Conservation (phyloP, 2,329 filamentous ascomycete genomes). For the Alternaria postmessia region DNA sequence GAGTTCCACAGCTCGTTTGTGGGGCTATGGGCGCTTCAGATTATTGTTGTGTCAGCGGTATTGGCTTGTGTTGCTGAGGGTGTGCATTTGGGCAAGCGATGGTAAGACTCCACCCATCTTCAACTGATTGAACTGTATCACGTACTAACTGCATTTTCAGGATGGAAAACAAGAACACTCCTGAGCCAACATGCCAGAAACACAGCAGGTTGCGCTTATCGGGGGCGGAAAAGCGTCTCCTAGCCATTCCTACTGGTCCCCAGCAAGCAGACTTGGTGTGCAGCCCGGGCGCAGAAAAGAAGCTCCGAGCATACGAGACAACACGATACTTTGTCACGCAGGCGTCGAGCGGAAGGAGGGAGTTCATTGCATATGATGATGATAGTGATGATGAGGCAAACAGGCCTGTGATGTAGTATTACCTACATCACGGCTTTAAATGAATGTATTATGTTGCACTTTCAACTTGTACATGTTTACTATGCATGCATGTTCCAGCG, state of each 20-base stretch:
- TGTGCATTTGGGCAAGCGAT: constrained; percentile 29
- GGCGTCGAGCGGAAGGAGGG: constrained; percentile 24
- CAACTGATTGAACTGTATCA: not conserved
- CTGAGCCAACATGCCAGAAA: not conserved
- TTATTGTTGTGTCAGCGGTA: constrained; percentile 38
- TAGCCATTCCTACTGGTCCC: constrained; percentile 21
- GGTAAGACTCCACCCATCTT: constrained; percentile 20
- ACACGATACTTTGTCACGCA: constrained; percentile 27
- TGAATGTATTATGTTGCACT: constrained; percentile 7
- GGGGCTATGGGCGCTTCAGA: constrained; percentile 36
- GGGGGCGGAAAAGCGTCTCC: constrained; percentile 32
- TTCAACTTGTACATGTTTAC: constrained; percentile 3
- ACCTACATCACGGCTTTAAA: constrained; percentile 15
- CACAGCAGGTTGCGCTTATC: constrained; percentile 24
- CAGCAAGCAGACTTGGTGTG: constrained; percentile 8
- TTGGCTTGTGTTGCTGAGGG: constrained; percentile 41
- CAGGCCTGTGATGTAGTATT: constrained; percentile 43
- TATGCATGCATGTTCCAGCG: constrained; percentile 29
- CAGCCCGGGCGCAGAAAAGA: constrained; percentile 41
- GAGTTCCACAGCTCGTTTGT: constrained; percentile 36
- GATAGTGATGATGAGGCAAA: constrained; percentile 46
- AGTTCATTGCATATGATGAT: constrained; percentile 39
- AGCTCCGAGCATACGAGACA: constrained; percentile 31
- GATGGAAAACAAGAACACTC: constrained; percentile 4
- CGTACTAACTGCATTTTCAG: constrained; percentile 1